These are phyloP conservation scores for Penicillium sp. DNA, from an alignment of 2,329 filamentous ascomycete species.

Conservation along the genomic window DNA sequence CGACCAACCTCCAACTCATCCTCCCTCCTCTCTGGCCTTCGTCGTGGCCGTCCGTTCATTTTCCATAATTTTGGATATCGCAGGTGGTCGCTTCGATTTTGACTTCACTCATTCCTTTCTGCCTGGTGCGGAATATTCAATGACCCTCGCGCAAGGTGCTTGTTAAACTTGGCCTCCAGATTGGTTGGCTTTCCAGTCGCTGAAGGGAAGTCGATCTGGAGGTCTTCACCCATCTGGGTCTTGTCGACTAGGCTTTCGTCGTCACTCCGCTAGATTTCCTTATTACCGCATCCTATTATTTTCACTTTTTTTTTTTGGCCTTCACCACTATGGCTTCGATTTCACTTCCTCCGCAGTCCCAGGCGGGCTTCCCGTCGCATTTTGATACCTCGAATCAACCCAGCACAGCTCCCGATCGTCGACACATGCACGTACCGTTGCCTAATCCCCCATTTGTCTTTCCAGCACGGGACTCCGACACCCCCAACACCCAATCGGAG, in stretches of 20 bases:
- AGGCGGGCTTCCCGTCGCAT: conserved; percentile 30
- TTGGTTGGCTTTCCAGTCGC: conserved; percentile 22
- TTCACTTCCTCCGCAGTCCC: conserved; percentile 34
- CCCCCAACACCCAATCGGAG: conserved; percentile 35
- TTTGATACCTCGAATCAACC: conserved; percentile 24
- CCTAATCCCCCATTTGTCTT: conserved; percentile 68
- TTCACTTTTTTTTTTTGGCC: not conserved
- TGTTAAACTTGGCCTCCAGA: conserved; percentile 25
- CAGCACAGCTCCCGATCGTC: conserved; percentile 23
- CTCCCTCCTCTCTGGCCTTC: conserved; percentile 22
- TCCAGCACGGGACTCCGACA: conserved; percentile 50
- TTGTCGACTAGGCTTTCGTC: conserved; percentile 10
- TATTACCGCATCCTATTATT: conserved; percentile 6
- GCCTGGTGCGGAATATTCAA: conserved; percentile 30
- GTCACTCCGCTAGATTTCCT: conserved; percentile 11
- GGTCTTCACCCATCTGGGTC: conserved; percentile 26
- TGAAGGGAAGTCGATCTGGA: conserved; percentile 27
- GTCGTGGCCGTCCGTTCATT: conserved; percentile 30
- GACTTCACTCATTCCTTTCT: conserved; percentile 13
- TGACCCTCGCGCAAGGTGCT: conserved; percentile 20
- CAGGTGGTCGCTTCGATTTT: conserved; percentile 7
- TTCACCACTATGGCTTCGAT: conserved; percentile 37
- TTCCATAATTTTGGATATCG: conserved; percentile 4
- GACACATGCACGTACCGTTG: conserved; percentile 33
- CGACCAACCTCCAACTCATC: conserved; percentile 16